Percentiles rank a stretch among this genome's conserved stretches.
Conservation (phyloP, 305 asterid species). For the Ruellia speciosa region DNA sequence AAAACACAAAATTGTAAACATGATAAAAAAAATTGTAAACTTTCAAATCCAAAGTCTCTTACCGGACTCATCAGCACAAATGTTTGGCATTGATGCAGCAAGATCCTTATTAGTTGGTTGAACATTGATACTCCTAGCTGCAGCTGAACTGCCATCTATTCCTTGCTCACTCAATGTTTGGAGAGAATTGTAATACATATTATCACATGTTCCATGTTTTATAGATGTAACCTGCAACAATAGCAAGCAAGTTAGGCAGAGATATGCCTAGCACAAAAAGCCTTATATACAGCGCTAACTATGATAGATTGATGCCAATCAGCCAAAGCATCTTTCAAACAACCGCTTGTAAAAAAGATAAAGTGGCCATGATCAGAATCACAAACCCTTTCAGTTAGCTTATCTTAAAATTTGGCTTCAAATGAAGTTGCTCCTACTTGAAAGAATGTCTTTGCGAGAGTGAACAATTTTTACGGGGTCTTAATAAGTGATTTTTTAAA, state of each 20-base stretch:
- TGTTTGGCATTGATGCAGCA: conserved; percentile 26
- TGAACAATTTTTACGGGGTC: too few relatives aligned
- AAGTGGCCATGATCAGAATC: background rate
- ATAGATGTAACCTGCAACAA: conserved; percentile 63
- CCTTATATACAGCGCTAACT: too few relatives aligned
- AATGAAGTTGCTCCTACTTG: too few relatives aligned
- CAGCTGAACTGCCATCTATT: conserved; percentile 33
- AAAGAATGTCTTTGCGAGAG: too few relatives aligned
- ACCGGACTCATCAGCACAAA: conserved; percentile 34
- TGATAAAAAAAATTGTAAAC: too few relatives aligned
- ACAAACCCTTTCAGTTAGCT: too few relatives aligned
- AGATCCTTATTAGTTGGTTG: conserved; percentile 48
- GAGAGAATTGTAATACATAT: conserved; percentile 49
- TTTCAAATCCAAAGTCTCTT: conserved; percentile 19
- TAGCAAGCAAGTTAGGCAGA: conserved; percentile 25
- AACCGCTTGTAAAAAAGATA: background rate
- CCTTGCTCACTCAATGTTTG: conserved; percentile 34
- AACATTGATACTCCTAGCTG: conserved; percentile 46
- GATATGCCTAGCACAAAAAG: conserved; percentile 5
- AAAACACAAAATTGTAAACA: too few relatives aligned
- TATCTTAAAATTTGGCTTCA: too few relatives aligned
- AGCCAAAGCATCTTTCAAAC: background rate
- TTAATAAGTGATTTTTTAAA: too few relatives aligned
- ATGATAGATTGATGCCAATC: background rate
- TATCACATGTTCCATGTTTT: conserved; percentile 65